These are phyloP conservation scores for Clonostachys byssicola DNA, from an alignment of 2,329 filamentous ascomycete genomes.

Conservation along the genomic window DNA sequence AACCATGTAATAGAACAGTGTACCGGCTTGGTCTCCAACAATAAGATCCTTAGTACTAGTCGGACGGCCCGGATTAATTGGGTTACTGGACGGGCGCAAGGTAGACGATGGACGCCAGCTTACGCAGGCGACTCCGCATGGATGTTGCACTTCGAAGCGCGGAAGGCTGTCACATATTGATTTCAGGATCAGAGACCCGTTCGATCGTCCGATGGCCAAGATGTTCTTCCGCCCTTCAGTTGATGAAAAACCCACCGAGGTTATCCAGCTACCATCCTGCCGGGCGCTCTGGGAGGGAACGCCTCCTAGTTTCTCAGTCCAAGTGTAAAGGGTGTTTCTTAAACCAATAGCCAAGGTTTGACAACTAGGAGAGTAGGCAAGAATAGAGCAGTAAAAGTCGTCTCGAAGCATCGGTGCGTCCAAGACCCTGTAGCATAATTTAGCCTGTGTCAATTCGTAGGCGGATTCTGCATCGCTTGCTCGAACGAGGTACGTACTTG, in stretches of 20 bases:
- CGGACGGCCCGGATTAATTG: slow-evolving; percentile 35
- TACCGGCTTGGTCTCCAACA: slow-evolving; percentile 79
- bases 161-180: slow-evolving; percentile 67
- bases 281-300: slow-evolving; percentile 30
- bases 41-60: slow-evolving; percentile 78
- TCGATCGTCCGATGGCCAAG: slow-evolving; percentile 77
- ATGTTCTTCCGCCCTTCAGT: slow-evolving; percentile 70
- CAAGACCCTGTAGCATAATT: slow-evolving; percentile 59
- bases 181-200: slow-evolving; percentile 73
- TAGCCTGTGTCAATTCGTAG: neutral
- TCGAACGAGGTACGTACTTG: slow-evolving; percentile 48
- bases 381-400: slow-evolving; percentile 90
- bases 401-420: slow-evolving; percentile 87
- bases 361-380: slow-evolving; percentile 76
- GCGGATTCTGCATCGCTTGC: neutral
- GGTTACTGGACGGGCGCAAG: slow-evolving; percentile 46
- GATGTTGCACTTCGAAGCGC: slow-evolving; percentile 72
- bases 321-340: slow-evolving; percentile 75
- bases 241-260: slow-evolving; percentile 88
- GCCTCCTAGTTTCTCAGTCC: slow-evolving; percentile 75
- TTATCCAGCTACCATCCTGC: slow-evolving; percentile 51
- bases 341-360: slow-evolving; percentile 82
- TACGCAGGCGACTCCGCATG: slow-evolving; percentile 71
- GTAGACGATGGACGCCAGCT: slow-evolving; percentile 69
- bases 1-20: slow-evolving; percentile 82